These are phyloP conservation scores for Thinopyrum elongatum DNA, from an alignment of 176 grass and related monocot species.

Conservation along the genomic window DNA sequence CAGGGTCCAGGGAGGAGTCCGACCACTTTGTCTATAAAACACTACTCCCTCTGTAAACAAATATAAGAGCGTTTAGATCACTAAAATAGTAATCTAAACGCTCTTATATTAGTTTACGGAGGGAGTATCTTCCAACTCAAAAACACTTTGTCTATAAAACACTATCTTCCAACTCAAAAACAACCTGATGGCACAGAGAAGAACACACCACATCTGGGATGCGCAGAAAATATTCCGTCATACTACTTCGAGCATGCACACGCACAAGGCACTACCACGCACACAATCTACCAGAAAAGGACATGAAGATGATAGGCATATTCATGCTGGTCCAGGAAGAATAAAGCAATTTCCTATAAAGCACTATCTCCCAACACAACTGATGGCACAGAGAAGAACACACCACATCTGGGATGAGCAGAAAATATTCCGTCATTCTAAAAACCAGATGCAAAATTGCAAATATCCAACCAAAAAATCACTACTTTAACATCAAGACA, in stretches of 20 bases:
- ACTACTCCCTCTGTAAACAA: too few relatives aligned
- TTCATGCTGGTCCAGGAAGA: background rate
- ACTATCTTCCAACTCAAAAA: background rate
- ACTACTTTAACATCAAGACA: background rate
- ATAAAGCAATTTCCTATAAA: background rate
- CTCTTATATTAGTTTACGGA: too few relatives aligned
- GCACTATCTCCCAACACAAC: background rate
- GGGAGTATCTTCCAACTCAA: too few relatives aligned
- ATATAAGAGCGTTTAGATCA: too few relatives aligned
- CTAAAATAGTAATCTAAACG: too few relatives aligned
- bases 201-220: background rate
- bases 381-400: background rate
- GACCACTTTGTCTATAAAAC: background rate
- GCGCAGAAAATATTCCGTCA: background rate
- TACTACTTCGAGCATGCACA: background rate
- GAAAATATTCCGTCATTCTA: background rate
- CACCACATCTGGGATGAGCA: background rate
- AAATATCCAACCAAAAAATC: slow-evolving; percentile 4
- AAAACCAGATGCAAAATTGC: slow-evolving; percentile 9
- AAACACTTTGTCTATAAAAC: background rate
- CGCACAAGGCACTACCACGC: background rate
- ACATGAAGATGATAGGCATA: background rate
- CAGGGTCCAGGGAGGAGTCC: too few relatives aligned
- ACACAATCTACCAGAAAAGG: background rate
- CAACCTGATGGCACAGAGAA: background rate